phyloP scores from a whole-genome alignment of 495 filamentous ascomycete species.

The Oleoguttula mirabilis region DNA sequence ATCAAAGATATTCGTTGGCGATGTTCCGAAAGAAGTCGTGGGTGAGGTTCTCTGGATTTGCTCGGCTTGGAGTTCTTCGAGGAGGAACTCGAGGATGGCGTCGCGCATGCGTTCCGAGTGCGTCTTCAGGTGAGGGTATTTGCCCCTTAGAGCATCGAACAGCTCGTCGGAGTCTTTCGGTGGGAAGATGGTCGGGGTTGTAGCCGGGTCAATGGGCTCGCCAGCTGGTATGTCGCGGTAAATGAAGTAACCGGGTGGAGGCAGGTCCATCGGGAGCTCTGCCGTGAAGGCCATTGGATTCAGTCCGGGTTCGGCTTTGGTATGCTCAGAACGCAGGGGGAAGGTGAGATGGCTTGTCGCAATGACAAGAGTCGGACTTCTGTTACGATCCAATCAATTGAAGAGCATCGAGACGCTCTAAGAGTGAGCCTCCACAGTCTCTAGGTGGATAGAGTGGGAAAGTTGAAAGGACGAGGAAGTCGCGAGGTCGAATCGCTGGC shows the following conservation, averaged over 20 bases:
- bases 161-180: conserved; percentile 24
- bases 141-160: conserved; percentile 21
- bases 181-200: conserved; percentile 19
- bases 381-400: no score
- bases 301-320: no score
- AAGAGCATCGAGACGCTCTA: no score
- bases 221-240: conserved; percentile 11
- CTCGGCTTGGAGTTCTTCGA: conserved; percentile 16
- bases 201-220: conserved; percentile 14
- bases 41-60: not conserved
- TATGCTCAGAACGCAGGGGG: no score
- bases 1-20: not conserved
- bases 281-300: conserved; percentile 6
- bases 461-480: no score
- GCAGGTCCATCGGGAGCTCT: conserved; percentile 1
- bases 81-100: conserved; percentile 21
- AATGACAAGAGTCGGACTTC: no score
- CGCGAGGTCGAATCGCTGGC: no score
- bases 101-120: conserved; percentile 21
- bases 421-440: no score
- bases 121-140: conserved; percentile 16
- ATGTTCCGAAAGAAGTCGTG: not conserved
- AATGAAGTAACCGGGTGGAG: conserved; percentile 12
- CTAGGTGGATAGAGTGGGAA: no score
- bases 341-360: no score